A percentile compares a stretch with the other conserved stretches of the same genome.
These are phyloP conservation scores for Macadamia integrifolia DNA, from an alignment of 164 flowering plant species.

Conservation along the genomic window DNA sequence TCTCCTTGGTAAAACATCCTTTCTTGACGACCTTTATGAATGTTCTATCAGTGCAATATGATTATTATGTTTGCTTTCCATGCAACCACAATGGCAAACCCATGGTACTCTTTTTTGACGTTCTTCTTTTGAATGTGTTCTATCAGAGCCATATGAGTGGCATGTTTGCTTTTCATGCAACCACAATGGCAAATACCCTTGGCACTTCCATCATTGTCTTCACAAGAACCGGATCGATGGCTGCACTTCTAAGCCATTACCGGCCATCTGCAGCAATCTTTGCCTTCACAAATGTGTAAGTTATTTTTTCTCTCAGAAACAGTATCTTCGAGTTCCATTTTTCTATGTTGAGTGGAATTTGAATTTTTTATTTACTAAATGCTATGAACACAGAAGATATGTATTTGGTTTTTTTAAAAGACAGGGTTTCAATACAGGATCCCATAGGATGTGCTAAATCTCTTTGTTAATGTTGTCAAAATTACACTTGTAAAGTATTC, in stretches of 20 bases:
- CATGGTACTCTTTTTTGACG: conserved; percentile 37
- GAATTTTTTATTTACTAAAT: not conserved
- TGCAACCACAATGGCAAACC: conserved; percentile 88
- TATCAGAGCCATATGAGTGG: conserved; percentile 81
- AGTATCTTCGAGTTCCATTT: not conserved
- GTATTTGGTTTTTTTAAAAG: too few relatives aligned
- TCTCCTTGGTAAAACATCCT: not conserved
- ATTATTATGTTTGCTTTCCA: conserved; percentile 93
- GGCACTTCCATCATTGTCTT: conserved; percentile 83
- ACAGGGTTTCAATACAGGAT: too few relatives aligned
- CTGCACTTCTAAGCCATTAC: conserved; percentile 75
- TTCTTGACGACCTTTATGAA: not conserved
- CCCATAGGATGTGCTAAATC: too few relatives aligned
- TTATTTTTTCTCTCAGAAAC: conserved; percentile 6
- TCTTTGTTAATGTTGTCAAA: too few relatives aligned
- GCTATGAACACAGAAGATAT: not conserved
- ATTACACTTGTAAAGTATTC: too few relatives aligned
- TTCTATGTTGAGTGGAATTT: not conserved
- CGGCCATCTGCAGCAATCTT: conserved; percentile 76
- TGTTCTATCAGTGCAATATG: conserved; percentile 65
- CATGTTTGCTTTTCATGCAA: conserved; percentile 93
- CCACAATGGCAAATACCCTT: conserved; percentile 91
- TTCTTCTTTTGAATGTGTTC: conserved; percentile 1
- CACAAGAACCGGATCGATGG: conserved; percentile 97
- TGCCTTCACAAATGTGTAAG: conserved; percentile 95